Conservation (phyloP, 352 stramenopile genomes). For the Globisporangium okanoganense region DNA sequence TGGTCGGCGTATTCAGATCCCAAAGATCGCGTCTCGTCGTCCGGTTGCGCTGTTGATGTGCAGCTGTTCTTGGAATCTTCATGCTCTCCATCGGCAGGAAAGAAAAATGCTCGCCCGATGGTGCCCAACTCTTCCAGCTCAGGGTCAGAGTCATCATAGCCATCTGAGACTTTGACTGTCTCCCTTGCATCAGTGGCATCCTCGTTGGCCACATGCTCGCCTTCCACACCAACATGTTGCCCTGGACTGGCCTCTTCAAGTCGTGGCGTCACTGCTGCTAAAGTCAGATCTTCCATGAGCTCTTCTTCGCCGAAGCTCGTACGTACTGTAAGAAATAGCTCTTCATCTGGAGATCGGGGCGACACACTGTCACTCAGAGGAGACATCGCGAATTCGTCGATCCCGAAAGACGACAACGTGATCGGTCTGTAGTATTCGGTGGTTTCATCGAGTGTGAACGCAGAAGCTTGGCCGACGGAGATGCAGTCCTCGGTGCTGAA, state of each 20-base stretch:
- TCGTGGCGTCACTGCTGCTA: background rate
- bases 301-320: background rate
- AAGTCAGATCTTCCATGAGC: background rate
- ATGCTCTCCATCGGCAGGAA: background rate
- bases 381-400: conserved; percentile 40
- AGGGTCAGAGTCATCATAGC: background rate
- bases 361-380: conserved; percentile 13
- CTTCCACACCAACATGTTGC: background rate
- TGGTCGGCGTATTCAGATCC: background rate
- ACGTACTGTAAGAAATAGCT: background rate
- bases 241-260: background rate
- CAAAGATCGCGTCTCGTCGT: background rate
- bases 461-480: background rate
- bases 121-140: background rate
- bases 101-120: background rate
- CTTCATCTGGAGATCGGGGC: background rate
- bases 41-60: background rate
- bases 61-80: background rate
- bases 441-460: conserved; percentile 5
- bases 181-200: background rate
- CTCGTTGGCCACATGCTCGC: background rate
- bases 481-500: background rate
- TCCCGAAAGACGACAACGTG: conserved; percentile 40
- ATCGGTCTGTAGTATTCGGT: conserved; percentile 27
- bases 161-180: background rate